Evolutionary conservation across 1,139 yeast species (phyloP).

Genomic region (Nakaseomyces bracarensis): DNA sequence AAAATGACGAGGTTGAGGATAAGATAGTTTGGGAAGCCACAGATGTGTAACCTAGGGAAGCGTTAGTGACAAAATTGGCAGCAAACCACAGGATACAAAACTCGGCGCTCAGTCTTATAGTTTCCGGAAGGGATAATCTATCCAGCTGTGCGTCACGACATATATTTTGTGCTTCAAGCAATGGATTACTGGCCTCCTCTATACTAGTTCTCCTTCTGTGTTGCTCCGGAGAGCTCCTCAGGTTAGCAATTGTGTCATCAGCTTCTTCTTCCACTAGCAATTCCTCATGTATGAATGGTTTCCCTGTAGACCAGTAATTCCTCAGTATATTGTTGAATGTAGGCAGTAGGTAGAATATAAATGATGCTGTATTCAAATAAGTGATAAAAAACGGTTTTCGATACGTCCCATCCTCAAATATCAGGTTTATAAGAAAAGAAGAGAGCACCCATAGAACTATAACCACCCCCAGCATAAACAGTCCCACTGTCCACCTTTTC

Average conservation of each 20-base stretch:
- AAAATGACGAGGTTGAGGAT: slow-evolving; percentile 86
- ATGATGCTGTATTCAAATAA: slow-evolving; percentile 80
- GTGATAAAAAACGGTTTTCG: slow-evolving; percentile 92
- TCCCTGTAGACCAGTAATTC: slow-evolving; percentile 27
- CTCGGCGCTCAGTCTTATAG: slow-evolving; percentile 60
- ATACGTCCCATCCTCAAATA: slow-evolving; percentile 61
- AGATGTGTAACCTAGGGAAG: slow-evolving; percentile 77
- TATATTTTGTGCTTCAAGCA: slow-evolving; percentile 1
- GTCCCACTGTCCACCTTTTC: slow-evolving; percentile 40
- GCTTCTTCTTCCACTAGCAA: slow-evolving; percentile 28
- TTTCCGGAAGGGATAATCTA: slow-evolving; percentile 35
- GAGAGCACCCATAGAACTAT: slow-evolving; percentile 84
- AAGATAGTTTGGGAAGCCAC: slow-evolving; percentile 91
- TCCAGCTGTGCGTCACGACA: slow-evolving; percentile 6
- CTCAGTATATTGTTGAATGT: slow-evolving; percentile 35
- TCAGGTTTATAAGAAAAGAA: slow-evolving; percentile 66
- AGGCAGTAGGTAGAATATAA: slow-evolving; percentile 68
- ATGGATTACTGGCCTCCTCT: slow-evolving; percentile 1
- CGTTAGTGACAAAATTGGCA: slow-evolving; percentile 83
- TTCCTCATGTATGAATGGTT: slow-evolving; percentile 27
- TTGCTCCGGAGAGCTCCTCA: background rate
- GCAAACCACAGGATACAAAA: slow-evolving; percentile 84
- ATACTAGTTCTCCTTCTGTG: slow-evolving; percentile 1
- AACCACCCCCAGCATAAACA: slow-evolving; percentile 62
- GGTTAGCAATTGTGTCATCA: slow-evolving; percentile 3